Percentiles rank a stretch among this genome's conserved stretches.
Conservation (phyloP, 352 stramenopile genomes). For the Globisporangium solare region DNA sequence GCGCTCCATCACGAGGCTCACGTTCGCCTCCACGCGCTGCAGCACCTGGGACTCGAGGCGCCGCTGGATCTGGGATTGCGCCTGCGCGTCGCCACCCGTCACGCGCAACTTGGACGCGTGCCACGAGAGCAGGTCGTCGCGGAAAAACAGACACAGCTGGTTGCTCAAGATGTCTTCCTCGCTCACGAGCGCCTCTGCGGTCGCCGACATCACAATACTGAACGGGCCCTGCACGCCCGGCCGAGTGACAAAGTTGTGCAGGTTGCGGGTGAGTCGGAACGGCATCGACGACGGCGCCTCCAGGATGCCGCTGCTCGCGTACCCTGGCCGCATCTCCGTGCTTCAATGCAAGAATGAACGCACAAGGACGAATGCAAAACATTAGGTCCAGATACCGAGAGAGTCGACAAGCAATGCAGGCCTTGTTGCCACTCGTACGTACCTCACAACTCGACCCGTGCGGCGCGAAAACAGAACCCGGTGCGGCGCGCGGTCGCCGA, state of each 20-base stretch:
- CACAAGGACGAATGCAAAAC: constrained; percentile 4
- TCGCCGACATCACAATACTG: constrained; percentile 76
- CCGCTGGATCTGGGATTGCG: constrained; percentile 34
- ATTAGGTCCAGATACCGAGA: background rate
- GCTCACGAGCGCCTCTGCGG: constrained; percentile 75
- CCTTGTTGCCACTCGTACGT: background rate
- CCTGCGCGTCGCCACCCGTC: constrained; percentile 14
- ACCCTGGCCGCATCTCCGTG: constrained; percentile 79
- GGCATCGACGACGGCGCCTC: constrained; percentile 81
- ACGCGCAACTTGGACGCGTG: constrained; percentile 83
- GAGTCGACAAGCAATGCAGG: background rate
- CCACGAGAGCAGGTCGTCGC: constrained; percentile 85
- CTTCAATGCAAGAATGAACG: constrained; percentile 21
- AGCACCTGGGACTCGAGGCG: constrained; percentile 76
- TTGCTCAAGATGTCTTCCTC: constrained; percentile 83
- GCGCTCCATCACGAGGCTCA: constrained; percentile 76
- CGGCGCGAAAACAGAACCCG: constrained; percentile 77
- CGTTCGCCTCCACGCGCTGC: constrained; percentile 83
- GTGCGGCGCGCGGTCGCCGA: constrained; percentile 80
- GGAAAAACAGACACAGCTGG: constrained; percentile 87
- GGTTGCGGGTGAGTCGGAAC: constrained; percentile 86
- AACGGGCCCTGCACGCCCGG: constrained; percentile 83
- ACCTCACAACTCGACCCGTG: constrained; percentile 75
- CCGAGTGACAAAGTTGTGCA: constrained; percentile 85
- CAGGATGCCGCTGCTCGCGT: constrained; percentile 78